A percentile compares a stretch with the other conserved stretches of the same genome.
These are phyloP conservation scores for Myxozyma neotropica DNA, from an alignment of 805 yeast species.

Conservation along the genomic window DNA sequence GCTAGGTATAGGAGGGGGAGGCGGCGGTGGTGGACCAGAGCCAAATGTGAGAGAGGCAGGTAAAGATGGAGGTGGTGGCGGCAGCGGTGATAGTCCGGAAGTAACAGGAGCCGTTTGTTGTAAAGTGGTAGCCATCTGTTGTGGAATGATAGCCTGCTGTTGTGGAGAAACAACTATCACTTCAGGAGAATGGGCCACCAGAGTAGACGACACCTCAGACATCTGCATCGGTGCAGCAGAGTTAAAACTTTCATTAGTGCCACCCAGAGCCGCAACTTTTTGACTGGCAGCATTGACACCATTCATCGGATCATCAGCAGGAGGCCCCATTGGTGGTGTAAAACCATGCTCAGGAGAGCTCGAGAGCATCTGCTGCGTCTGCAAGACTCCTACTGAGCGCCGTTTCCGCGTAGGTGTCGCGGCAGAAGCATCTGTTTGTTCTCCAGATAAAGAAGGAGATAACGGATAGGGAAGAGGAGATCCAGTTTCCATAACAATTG, in stretches of 20 bases:
- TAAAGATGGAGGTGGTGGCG: too few species aligned
- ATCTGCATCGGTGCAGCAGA: too few species aligned
- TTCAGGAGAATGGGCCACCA: too few species aligned
- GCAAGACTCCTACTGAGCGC: background rate
- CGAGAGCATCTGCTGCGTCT: background rate
- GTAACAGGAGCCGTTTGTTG: too few species aligned
- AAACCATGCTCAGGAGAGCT: background rate
- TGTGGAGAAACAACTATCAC: too few species aligned
- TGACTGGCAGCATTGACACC: constrained; percentile 1
- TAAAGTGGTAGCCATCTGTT: too few species aligned
- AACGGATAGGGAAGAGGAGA: constrained; percentile 1
- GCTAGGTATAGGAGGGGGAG: constrained; percentile 20
- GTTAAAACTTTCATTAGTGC: background rate
- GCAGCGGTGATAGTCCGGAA: too few species aligned
- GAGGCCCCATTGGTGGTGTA: background rate
- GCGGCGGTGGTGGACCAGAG: constrained; percentile 14
- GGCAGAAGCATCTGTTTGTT: background rate
- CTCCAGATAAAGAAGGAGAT: background rate
- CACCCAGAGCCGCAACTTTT: background rate
- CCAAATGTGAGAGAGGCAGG: background rate
- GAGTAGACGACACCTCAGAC: too few species aligned
- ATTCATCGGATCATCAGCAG: background rate
- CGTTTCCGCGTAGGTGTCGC: background rate
- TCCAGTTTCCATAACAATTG: background rate
- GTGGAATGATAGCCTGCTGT: too few species aligned